phyloP scores from a whole-genome alignment of 345 rosid genomes.

The Lenwebbia sp. region DNA sequence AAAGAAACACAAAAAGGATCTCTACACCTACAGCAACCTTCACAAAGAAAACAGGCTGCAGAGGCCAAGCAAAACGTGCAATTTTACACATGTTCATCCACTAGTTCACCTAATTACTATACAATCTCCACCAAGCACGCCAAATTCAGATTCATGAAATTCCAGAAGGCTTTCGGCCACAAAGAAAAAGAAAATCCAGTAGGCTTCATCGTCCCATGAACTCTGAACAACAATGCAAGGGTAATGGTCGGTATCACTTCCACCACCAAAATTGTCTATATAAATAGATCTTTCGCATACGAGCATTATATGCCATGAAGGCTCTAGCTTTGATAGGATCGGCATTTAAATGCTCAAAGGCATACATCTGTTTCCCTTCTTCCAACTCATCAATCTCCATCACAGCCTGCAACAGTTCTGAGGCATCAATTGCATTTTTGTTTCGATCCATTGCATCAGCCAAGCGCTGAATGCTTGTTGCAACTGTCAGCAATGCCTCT shows the following conservation, averaged over 20 bases:
- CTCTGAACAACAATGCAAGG: not conserved
- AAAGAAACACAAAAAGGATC: not conserved
- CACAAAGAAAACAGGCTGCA: not conserved
- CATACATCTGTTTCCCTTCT: constrained; percentile 82
- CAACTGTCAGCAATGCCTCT: constrained; percentile 65
- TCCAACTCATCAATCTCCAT: constrained; percentile 88
- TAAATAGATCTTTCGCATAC: constrained; percentile 68
- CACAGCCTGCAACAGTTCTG: constrained; percentile 63
- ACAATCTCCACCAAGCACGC: not conserved
- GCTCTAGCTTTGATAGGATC: constrained; percentile 87
- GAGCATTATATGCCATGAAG: constrained; percentile 59
- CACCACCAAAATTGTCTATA: constrained; percentile 92
- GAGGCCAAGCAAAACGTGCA: not conserved
- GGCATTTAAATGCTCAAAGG: constrained; percentile 74
- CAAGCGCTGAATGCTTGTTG: constrained; percentile 60
- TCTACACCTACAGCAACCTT: not conserved
- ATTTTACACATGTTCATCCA: not conserved
- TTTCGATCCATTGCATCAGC: constrained; percentile 69
- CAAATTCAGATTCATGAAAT: not conserved
- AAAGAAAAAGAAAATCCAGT: constrained; percentile 4
- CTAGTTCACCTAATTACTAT: not conserved
- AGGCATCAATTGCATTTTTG: constrained; percentile 31
- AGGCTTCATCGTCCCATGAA: not conserved
- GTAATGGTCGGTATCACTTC: constrained; percentile 27
- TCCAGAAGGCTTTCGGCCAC: not conserved